Percentiles rank a stretch among this genome's conserved stretches.
Evolutionary conservation across 345 rosid genomes (phyloP).

Genomic region (Gossypium mustelinum): DNA sequence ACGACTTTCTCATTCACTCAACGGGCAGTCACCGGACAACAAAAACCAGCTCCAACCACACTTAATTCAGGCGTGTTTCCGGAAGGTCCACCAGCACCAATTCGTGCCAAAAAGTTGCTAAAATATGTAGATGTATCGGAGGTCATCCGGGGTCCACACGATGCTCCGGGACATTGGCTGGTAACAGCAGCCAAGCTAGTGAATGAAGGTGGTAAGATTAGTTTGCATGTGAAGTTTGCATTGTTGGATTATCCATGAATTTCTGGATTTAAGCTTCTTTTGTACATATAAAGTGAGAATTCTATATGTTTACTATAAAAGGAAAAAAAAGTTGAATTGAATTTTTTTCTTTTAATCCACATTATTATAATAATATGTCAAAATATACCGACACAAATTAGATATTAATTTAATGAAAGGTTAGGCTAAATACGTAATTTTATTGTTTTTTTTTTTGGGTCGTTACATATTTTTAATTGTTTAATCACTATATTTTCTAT

Average conservation of each 20-base stretch:
- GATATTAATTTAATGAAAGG: too few relatives aligned
- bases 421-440: too few relatives aligned
- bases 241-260: conserved; percentile 47
- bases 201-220: conserved; percentile 55
- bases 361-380: too few relatives aligned
- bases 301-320: neutral
- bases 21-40: conserved; percentile 25
- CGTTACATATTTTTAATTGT: too few relatives aligned
- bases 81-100: conserved; percentile 55
- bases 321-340: neutral
- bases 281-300: conserved; percentile 9
- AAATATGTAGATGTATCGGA: conserved; percentile 58
- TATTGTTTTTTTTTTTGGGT: too few relatives aligned
- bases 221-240: conserved; percentile 63
- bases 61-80: conserved; percentile 66
- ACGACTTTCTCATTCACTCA: conserved; percentile 64
- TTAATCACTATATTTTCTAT: too few relatives aligned
- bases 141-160: conserved; percentile 59
- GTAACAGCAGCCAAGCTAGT: conserved; percentile 60
- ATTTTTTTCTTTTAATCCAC: too few relatives aligned
- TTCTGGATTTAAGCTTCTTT: neutral
- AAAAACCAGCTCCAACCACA: conserved; percentile 45
- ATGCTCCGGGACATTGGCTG: conserved; percentile 71
- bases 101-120: conserved; percentile 43
- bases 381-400: too few relatives aligned